Base-by-base conservation (phyloP, 176 grass and related monocot genomes). In the Rhynchospora breviuscula region DNA sequence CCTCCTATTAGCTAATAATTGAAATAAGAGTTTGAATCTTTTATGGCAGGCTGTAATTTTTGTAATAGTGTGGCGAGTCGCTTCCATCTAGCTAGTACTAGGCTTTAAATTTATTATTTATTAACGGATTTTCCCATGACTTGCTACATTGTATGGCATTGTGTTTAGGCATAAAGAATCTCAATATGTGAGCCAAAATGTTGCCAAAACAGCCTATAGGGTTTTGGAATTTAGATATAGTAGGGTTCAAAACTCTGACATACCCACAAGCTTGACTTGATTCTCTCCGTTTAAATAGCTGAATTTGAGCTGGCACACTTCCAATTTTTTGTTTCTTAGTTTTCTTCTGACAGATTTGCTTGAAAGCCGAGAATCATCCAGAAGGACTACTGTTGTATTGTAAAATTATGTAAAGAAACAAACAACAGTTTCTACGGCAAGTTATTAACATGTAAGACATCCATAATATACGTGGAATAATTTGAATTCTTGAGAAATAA, bases 201-300 rank as follows among this genome's bases (percentile, higher is more conserved):
- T 21, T 25, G 48, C 71, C 71, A 76, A 76, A 76, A 76, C 47
- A 76, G 52, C 46, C 71, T 75, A 75, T 23, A 47, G 19, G 10
- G 51, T 75, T 75, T 49, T 75, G 71, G 71, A 25, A 52, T 53
- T 53, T 75, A 25, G 47, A 9, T 22, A 48, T 18, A 3, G 40
- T 70, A 51, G 70, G 71, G 9, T 52, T 53, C 19, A 75, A 52
- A 75, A 76, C 0, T 76, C 71, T 76, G 71, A 76, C 71, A 76
- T 76, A 76, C 71, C 52, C 46, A 48, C 70, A 54, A 53, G 22
- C 71, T 29, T 76, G 71, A 76, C 46, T 53, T 76, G 71, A 54
- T 76, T 76, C 71, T 76, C 71, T 51, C 46, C 52, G 22, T 25
- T 76, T 76, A 53, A 76, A 76, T 75, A 54, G 71, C 71, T 54